Evolutionary conservation across 805 yeast genomes (phyloP), one percentile per base, ranked within the genome.

Genomic region (Nakazawaea wyomingensis): DNA sequence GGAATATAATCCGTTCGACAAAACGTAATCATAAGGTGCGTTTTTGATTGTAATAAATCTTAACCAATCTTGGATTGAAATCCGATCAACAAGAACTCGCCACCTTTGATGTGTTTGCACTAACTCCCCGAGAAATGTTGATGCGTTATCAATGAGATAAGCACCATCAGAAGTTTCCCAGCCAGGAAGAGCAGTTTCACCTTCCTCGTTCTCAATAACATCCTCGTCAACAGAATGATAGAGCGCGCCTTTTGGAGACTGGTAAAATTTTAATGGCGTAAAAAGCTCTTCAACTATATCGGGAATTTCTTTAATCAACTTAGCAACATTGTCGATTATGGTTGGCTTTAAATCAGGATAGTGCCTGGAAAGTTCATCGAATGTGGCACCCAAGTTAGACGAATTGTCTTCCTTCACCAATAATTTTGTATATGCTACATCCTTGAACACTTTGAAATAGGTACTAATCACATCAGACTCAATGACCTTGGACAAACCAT

Each of bases 281-380:
- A 76, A 62, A 5, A 51, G 46, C 2, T 55, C 53, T 13, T 56
- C 52, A 1, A 70, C 69, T 24, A 54, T 50, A 0, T 36, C 43
- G 0, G 84, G 78, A 7, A 79, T 56, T 7, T 64, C 59, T 20
- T 66, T 60, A 1, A 82, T 64, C n/a, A 81, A 49, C 0, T 54
- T 50, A 2, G 67, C 61, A 37, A 80, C 62, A 40, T 77, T 76
- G 3, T 66, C 60, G 39, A 76, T 60, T 18, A 89, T 77, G 0
- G 62, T 54, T 0, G 84, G 80, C 39, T 84, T 79, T 47, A 88
- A 66, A 2, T 73, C 78, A 1, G 95, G 86, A 54, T 85, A 87
- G 55, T 90, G 96, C 54, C 96, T 74, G 2, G 85, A 80, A 37
- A 89, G 62, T 51, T 86, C 95, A 55, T 89, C 96, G 52, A 89